Evolutionary conservation across 2,329 filamentous ascomycete species (phyloP).

Genomic region (Fusarium sp.): DNA sequence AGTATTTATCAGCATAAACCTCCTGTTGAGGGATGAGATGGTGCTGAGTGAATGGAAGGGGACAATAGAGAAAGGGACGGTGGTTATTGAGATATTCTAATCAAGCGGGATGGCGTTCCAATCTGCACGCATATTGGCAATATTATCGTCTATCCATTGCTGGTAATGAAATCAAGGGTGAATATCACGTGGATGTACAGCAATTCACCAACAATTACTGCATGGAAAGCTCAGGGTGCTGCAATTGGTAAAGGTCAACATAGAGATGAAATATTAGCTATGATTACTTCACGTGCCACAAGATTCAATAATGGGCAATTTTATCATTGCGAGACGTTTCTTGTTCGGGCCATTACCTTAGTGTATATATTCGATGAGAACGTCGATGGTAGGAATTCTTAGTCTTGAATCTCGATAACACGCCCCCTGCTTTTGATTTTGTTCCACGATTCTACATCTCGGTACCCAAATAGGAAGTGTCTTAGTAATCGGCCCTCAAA

Average conservation of each 20-base stretch:
- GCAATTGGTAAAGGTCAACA: background rate
- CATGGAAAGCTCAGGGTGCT: background rate
- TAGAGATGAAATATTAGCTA: background rate
- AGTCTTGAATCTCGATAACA: background rate
- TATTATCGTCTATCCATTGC: background rate
- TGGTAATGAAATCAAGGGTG: background rate
- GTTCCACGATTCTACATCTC: background rate
- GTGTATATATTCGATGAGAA: background rate
- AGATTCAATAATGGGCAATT: background rate
- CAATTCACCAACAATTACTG: background rate
- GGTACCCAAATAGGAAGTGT: background rate
- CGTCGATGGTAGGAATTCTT: background rate
- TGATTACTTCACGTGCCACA: background rate
- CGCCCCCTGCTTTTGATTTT: no score
- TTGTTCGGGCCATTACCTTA: no score
- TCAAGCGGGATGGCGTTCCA: background rate
- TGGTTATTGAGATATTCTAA: background rate
- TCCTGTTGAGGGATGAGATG: background rate
- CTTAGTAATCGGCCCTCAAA: background rate
- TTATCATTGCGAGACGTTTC: background rate
- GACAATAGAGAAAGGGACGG: background rate
- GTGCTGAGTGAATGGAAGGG: background rate
- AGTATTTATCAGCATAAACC: background rate
- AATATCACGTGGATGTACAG: background rate
- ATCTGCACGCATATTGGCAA: background rate